Percentiles rank a stretch among this genome's conserved stretches.
Evolutionary conservation across 2,329 filamentous ascomycete genomes (phyloP).

Genomic region (Diplodia sapinea): DNA sequence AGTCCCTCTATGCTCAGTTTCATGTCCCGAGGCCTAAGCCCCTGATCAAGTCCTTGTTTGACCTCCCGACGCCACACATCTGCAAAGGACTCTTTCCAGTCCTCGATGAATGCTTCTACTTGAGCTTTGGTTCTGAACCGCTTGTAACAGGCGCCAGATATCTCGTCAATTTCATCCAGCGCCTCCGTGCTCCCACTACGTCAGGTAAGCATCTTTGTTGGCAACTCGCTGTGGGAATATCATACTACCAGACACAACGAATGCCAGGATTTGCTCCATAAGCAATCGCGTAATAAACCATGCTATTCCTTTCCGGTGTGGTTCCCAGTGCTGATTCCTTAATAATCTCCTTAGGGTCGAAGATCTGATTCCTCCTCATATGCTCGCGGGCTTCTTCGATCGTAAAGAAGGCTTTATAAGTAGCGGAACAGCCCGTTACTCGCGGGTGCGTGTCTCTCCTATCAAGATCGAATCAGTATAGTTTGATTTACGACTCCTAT

Average conservation of each 20-base stretch:
- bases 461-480: background rate
- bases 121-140: background rate
- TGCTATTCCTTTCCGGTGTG: background rate
- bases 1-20: background rate
- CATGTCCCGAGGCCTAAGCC: background rate
- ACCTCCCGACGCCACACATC: background rate
- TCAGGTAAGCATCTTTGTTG: background rate
- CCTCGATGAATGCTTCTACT: background rate
- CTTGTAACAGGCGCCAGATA: background rate
- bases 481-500: background rate
- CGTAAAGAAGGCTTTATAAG: background rate
- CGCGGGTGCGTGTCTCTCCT: background rate
- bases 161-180: background rate
- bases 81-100: slow-evolving; percentile 1
- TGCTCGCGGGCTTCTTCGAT: background rate
- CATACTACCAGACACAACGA: background rate
- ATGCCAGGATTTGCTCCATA: background rate
- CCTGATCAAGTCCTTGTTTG: background rate
- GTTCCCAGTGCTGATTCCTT: background rate
- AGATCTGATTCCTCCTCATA: background rate
- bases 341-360: background rate
- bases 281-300: background rate
- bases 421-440: background rate
- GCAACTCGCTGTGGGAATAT: background rate
- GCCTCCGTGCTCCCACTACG: background rate